A percentile compares a stretch with the other conserved stretches of the same genome.
phyloP scores from a whole-genome alignment of 192 early-diverging fungal species.

The Coemansia sp. region DNA sequence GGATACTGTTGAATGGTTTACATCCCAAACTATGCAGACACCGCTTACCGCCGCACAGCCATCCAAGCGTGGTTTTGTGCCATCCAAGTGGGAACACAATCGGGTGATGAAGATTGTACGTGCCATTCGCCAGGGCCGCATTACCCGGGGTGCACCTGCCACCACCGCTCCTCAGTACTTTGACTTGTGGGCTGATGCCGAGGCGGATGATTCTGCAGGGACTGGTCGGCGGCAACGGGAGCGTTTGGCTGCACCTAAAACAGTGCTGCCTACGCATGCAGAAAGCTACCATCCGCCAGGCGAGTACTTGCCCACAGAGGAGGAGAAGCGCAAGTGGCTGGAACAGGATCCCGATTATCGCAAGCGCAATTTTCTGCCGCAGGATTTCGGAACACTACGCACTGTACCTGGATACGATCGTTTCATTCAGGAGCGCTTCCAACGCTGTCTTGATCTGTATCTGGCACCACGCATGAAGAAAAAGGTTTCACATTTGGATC shows the following conservation, averaged over 20 bases:
- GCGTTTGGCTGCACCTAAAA: conserved; percentile 90
- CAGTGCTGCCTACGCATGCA: conserved; percentile 82
- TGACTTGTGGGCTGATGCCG: conserved; percentile 84
- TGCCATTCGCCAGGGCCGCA: conserved; percentile 86
- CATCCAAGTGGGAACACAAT: conserved; percentile 92
- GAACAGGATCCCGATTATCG: conserved; percentile 76
- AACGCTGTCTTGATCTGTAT: conserved; percentile 95
- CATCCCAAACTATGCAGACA: conserved; percentile 73
- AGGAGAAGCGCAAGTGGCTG: conserved; percentile 81
- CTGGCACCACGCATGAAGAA: conserved; percentile 87
- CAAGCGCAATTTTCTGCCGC: conserved; percentile 61
- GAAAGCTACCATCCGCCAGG: conserved; percentile 97
- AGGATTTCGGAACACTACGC: conserved; percentile 68
- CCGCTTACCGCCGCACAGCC: conserved; percentile 90
- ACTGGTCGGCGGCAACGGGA: conserved; percentile 27
- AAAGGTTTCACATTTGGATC: conserved; percentile 84
- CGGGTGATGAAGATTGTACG: conserved; percentile 97
- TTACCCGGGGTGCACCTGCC: conserved; percentile 61
- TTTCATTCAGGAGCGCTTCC: conserved; percentile 94
- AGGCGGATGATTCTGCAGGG: conserved; percentile 55
- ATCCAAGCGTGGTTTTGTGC: conserved; percentile 92
- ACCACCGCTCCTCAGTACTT: conserved; percentile 70
- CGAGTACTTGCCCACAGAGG: conserved; percentile 85
- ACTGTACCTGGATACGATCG: conserved; percentile 81
- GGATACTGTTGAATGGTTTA: conserved; percentile 94